Evolutionary conservation across 495 filamentous ascomycete species (phyloP), one percentile per base, ranked within the genome.

Genomic region (Halenospora varia): DNA sequence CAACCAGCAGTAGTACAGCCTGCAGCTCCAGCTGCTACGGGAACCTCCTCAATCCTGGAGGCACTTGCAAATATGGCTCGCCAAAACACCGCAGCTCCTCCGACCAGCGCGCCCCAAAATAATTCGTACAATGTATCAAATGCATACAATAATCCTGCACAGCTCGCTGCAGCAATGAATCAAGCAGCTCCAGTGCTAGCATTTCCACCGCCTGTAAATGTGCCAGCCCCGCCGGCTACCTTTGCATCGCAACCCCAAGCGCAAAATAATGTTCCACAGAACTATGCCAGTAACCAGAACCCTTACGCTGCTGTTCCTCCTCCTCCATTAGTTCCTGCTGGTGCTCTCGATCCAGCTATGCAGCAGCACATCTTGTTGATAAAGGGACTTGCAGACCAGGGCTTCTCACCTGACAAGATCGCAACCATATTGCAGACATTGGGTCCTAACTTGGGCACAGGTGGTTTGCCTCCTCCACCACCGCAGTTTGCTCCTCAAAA

Each of bases 31-130:
- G 72, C 81, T 13, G 17, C 65, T 15, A 24, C 77, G 56, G 82
- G 88, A 67, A 88, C 86, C 20, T 83, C 84, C 19, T 81, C 80
- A 57, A 92, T 96, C 66, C 75, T 94, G 76, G 88, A 88, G 66
- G 88, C 88, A 25, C 79, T 96, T 56, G 89, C 89, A 46, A 88
- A 88, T 62, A 90, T 96, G 77, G 89, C 89, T 39, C 88, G 90
- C 55, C 86, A 91, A 69, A 93, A 88, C 69, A 76, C 75, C 46
- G 80, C 85, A 53, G 72, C 81, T 11, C 78, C 84, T 10, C 81
- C 88, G 23, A 73, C 77, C 65, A 78, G 70, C 54, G 70, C 78
- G 20, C 72, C 80, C 49, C 71, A 79, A 45, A 62, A 70, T 68
- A 83, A 71, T 68, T 69, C 78, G 55, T 79, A 82, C 68, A 81